Evolutionary conservation across 345 rosid genomes (phyloP), one percentile per base, ranked within the genome.

Genomic region (Sonneratia caseolaris): DNA sequence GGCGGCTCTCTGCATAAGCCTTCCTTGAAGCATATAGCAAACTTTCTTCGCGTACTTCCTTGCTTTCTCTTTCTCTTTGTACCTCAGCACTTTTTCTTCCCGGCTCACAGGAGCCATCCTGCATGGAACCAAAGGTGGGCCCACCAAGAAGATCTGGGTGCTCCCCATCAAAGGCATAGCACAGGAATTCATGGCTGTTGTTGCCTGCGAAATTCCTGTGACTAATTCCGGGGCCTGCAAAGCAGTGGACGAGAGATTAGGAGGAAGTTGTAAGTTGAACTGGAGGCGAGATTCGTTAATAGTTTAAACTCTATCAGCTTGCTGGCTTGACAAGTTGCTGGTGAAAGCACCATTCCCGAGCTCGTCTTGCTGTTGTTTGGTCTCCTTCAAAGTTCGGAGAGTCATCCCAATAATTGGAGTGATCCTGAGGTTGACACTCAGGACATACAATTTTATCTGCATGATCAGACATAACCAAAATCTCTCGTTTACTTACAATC

Each of bases 11-110:
- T 19, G 84, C 81, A 42, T 78, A 76, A 59, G 79, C 79, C 70
- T 77, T 78, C 73, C 81, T 78, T 7, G 79, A 73, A 13, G 84
- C 79, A 24, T 81, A 81, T 81, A 81, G 48, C 84, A 71, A 64
- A 81, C 71, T 71, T 75, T 81, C 79, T 81, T 81, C 51, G 71
- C 72, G 32, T 73, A 78, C 43, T 78, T 78, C 59, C 81, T 76
- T 14, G 78, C 69, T 68, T 81, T 81, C 56, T 78, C 76, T 56
- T 76, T 82, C 76, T 73, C 76, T 43, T 24, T 73, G 61, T 73
- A 73, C 68, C 76, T 68, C 43, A 68, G 57, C 62, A 73, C 84
- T 56, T 73, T 79, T 45, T 66, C 84, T 73, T 74, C 82, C 75
- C 84, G 66, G 68, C 74, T 70, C 36, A 68, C n/a, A 22, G 78